Evolutionary conservation across 371 early-diverging fungal genomes (phyloP), one percentile per base, ranked within the genome.

Genomic region (Chytridium lagenaria): DNA sequence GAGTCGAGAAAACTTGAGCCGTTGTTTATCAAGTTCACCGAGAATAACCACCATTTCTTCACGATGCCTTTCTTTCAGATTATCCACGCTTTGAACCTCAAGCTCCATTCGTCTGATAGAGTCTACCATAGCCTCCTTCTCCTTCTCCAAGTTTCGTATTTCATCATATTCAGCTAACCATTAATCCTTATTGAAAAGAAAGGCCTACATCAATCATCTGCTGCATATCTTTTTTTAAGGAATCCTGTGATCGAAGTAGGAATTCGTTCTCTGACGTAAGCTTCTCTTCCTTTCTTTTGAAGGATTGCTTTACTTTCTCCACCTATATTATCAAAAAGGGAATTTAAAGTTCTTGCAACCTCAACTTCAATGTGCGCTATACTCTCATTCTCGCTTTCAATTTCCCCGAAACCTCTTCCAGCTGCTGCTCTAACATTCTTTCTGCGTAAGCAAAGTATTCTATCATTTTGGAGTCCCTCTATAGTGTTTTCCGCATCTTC

Each of bases 281-380:
- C 59, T 76, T 77, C 33, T 77, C 78, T 59, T 85, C 80, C 52
- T 82, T 83, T 15, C 77, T 72, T 68, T 78, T 71, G 55, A 81
- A 83, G 0, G 74, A 70, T 16, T 30, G 30, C 50, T 77, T 67
- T 2, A 79, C 75, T 57, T 70, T 70, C 7, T 61, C 61, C n/a
- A 81, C 77, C 65, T 55, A 23, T 10, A 15, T 30, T 26, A 1
- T 63, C 52, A 64, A 39, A 37, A 38, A 30, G 10, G n/a, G n/a
- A n/a, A 67, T 2, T 44, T 15, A 7, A 28, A 16, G 36, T 5
- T 5, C 64, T 44, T 23, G 37, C n/a, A 22, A 77, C 84, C 74
- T 86, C 87, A 34, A 77, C 74, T 67, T 86, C 87, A 44, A 86
- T 86, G 67, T 59, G 67, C 28, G 80, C 77, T 33, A 86, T 85